Evolutionary conservation across 768 basidiomycete genomes (phyloP).

Genomic region (Xerocomellus intermedius): DNA sequence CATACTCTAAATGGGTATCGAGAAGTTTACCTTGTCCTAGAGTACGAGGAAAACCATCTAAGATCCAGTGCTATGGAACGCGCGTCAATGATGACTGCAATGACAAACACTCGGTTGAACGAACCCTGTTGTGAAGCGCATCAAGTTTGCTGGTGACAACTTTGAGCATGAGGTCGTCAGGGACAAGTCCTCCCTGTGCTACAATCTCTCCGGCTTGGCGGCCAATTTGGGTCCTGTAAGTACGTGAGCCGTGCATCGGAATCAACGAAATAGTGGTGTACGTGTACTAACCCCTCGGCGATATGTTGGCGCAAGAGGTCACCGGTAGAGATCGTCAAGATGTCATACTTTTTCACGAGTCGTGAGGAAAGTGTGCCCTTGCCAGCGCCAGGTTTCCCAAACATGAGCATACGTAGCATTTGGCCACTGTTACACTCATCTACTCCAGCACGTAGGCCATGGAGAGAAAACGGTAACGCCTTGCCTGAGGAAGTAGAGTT

Average conservation of each 20-base stretch:
- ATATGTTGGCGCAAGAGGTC: slow-evolving; percentile 88
- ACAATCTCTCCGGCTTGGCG: slow-evolving; percentile 74
- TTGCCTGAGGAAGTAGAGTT: slow-evolving; percentile 34
- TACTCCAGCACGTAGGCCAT: slow-evolving; percentile 36
- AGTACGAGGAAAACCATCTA: slow-evolving; percentile 92
- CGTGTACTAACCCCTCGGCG: slow-evolving; percentile 41
- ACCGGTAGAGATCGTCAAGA: slow-evolving; percentile 76
- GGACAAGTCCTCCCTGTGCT: slow-evolving; percentile 70
- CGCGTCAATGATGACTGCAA: not conserved
- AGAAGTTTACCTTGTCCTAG: slow-evolving; percentile 79
- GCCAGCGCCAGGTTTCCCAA: slow-evolving; percentile 67
- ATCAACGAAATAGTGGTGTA: not conserved
- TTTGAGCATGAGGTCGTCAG: slow-evolving; percentile 77
- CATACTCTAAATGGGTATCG: slow-evolving; percentile 71
- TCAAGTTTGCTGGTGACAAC: slow-evolving; percentile 75
- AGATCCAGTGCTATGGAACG: slow-evolving; percentile 72
- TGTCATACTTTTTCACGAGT: slow-evolving; percentile 78
- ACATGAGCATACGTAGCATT: slow-evolving; percentile 51
- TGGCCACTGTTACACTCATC: slow-evolving; percentile 21
- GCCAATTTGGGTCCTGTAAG: slow-evolving; percentile 63
- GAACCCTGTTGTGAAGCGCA: slow-evolving; percentile 61
- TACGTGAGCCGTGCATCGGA: not conserved
- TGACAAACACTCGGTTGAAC: not conserved
- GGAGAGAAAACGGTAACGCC: slow-evolving; percentile 54
- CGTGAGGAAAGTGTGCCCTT: slow-evolving; percentile 82